These are phyloP conservation scores for Coniochaeta sp. DNA, from an alignment of 2,329 filamentous ascomycete species.

Conservation along the genomic window DNA sequence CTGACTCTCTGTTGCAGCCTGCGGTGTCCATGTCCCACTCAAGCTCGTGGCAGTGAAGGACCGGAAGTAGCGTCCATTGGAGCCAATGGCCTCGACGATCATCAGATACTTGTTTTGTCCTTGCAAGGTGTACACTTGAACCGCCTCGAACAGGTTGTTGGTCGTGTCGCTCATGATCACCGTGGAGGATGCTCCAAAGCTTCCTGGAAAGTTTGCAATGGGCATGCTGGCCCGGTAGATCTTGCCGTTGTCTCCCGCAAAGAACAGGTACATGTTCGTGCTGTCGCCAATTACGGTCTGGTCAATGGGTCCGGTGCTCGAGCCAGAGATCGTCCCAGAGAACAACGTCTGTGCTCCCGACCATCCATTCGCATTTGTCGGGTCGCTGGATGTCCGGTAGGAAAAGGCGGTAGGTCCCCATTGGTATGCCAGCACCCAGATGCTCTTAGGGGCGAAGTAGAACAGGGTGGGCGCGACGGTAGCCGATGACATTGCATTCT, in stretches of 20 bases:
- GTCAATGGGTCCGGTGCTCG: slow-evolving; percentile 51
- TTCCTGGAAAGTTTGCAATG: slow-evolving; percentile 53
- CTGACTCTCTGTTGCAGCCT: slow-evolving; percentile 46
- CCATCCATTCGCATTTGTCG: slow-evolving; percentile 52
- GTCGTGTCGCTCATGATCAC: slow-evolving; percentile 44
- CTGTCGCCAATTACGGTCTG: slow-evolving; percentile 57
- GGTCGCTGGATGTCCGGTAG: slow-evolving; percentile 52
- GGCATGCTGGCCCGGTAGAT: slow-evolving; percentile 60
- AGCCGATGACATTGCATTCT: slow-evolving; percentile 39
- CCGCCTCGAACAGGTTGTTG: slow-evolving; percentile 58
- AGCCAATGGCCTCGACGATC: slow-evolving; percentile 56
- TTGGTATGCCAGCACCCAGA: slow-evolving; percentile 61
- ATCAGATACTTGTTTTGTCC: slow-evolving; percentile 52
- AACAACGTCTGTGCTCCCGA: slow-evolving; percentile 46
- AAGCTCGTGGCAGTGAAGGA: slow-evolving; percentile 56
- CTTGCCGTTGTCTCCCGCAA: slow-evolving; percentile 58
- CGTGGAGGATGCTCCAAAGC: slow-evolving; percentile 45
- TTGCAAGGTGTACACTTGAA: slow-evolving; percentile 56
- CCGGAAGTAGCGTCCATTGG: slow-evolving; percentile 56
- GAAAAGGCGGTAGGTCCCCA: slow-evolving; percentile 54
- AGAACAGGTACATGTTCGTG: slow-evolving; percentile 60
- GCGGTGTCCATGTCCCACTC: slow-evolving; percentile 48
- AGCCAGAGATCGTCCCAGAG: slow-evolving; percentile 42
- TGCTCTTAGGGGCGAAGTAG: slow-evolving; percentile 52
- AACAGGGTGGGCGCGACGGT: slow-evolving; percentile 57